phyloP scores from a whole-genome alignment of 1,284 basidiomycete species.

The Melanopsichium pennsylvanicum region DNA sequence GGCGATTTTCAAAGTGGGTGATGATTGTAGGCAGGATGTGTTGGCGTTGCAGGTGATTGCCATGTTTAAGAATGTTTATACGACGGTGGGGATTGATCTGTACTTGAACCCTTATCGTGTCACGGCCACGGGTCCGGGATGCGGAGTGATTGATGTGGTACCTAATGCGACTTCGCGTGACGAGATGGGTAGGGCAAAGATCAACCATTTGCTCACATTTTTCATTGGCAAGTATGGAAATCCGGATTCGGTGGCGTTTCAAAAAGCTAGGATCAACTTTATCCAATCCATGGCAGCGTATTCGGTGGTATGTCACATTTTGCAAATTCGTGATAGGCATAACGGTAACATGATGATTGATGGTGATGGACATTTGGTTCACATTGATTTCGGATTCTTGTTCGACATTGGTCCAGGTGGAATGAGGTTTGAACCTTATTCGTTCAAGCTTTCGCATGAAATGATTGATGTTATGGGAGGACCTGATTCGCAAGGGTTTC shows the following conservation, averaged over 20 bases:
- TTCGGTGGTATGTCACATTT: slow-evolving; percentile 95
- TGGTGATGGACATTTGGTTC: slow-evolving; percentile 92
- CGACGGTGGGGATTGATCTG: slow-evolving; percentile 81
- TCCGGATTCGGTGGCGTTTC: slow-evolving; percentile 86
- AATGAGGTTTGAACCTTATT: slow-evolving; percentile 68
- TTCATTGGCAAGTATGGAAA: slow-evolving; percentile 94
- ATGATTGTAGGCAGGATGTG: slow-evolving; percentile 98
- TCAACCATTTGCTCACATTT: slow-evolving; percentile 93
- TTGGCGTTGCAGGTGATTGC: slow-evolving; percentile 96
- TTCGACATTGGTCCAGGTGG: slow-evolving; percentile 82
- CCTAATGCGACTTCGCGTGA: slow-evolving; percentile 97
- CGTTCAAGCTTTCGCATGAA: slow-evolving; percentile 97
- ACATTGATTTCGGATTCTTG: slow-evolving; percentile 97
- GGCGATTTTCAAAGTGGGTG: slow-evolving; percentile 99
- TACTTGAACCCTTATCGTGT: slow-evolving; percentile 97
- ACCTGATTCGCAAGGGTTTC: slow-evolving; percentile 87
- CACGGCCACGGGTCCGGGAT: slow-evolving; percentile 96
- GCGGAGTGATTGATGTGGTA: slow-evolving; percentile 98
- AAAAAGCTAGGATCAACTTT: slow-evolving; percentile 92
- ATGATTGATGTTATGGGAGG: slow-evolving; percentile 99
- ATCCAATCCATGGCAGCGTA: slow-evolving; percentile 99
- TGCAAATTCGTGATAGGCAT: slow-evolving; percentile 97
- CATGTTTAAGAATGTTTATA: slow-evolving; percentile 99
- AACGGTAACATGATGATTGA: slow-evolving; percentile 99
- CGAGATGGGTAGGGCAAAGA: slow-evolving; percentile 98